Base-by-base conservation (phyloP, 2,329 filamentous ascomycete genomes). In the Scopulariopsis brevicaulis region DNA sequence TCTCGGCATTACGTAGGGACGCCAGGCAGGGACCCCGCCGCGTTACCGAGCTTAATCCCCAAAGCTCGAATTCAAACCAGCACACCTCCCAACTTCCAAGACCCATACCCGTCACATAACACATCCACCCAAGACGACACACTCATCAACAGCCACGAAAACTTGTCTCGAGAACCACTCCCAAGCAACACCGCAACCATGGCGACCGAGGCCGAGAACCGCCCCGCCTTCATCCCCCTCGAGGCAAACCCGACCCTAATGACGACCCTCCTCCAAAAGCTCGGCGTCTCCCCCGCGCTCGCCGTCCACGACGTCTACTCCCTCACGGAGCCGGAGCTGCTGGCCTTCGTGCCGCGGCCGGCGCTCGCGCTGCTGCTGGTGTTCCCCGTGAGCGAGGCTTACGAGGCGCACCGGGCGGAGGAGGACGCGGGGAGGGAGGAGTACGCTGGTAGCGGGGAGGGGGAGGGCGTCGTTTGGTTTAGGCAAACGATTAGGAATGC, bases 401-500 rank as follows among this genome's bases (percentile, higher is more conserved):
- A 96, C 78, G 88, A 96, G 73, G 81, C 79, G 60, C 84, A 86
- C 68, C 87, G 92, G 35, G 70, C 81, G 59, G 77, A 82, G 51
- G 92, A 96, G 75, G 92, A 96, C 73, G 74, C 75, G 55, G 69
- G 78, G 24, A 74, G 76, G 50, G 63, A 74, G 2, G 81, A 84
- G 46, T 96, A 96, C 74, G 68, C 70, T 0, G 87, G 86, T 51
- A 78, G 76, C 20, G 91, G 91, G 1, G 73, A 79, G 0, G 67
- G 66, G 0, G 90, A 96, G 67, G 86, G 89, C 5, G 89, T 96
- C 0, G 67, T 96, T 8, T 99, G 93, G 94, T 97, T 92, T 79
- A 88, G 84, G 64, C 93, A 97, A 75, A 97, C 92, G 0, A 96
- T 97, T 65, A 82, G 88, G 60, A 96, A 97, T 69, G 90, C 93